Evolutionary conservation across 2,329 filamentous ascomycete genomes (phyloP), one percentile per base, ranked within the genome.

Genomic region (Aspergillus ochraceus): DNA sequence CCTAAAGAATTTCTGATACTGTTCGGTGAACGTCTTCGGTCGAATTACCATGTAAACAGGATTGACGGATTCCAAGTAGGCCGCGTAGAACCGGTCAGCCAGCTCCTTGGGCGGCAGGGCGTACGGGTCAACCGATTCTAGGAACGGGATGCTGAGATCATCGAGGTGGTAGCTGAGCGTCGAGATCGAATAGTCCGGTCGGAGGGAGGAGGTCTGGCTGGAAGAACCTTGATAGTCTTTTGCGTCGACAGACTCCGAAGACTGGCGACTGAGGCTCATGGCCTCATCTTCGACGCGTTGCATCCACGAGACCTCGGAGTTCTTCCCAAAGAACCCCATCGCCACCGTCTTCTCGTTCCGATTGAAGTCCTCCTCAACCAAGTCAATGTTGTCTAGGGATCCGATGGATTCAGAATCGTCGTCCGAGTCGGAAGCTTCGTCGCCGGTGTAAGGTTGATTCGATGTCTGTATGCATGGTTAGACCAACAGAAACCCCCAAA

Each of bases 241-340:
- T 36, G 49, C 17, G 20, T 60, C 51, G 32, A 20, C 8, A 32
- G 49, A 10, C n/a, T 58, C 53, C 6, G 64, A 55, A 1, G 49
- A 20, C 6, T 55, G 39, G 14, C 54, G 58, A 52, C 63, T 58
- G 46, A 68, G 66, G 50, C 64, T 57, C 60, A 71, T 60, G 6
- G 70, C 59, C 53, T 69, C 69, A 54, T 74, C 67, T 2, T 70
- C 71, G 11, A 79, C 58, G 20, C 70, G 71, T 50, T 77, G 77
- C 58, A 80, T 71, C 78, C 78, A 80, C 2, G 72, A 71, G 30
- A 78, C 64, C 42, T 79, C 77, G 0, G 77, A 80, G 51, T 74
- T 78, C 60, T 80, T 80, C 14, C 78, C 78, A 60, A 76, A 75
- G 58, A 74, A 80, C 0, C 77, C 76, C 2, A 71, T 73, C 2